Evolutionary conservation across 331 rosid genomes (phyloP), one percentile per base, ranked within the genome.

Genomic region (Phaseolus coccineus): DNA sequence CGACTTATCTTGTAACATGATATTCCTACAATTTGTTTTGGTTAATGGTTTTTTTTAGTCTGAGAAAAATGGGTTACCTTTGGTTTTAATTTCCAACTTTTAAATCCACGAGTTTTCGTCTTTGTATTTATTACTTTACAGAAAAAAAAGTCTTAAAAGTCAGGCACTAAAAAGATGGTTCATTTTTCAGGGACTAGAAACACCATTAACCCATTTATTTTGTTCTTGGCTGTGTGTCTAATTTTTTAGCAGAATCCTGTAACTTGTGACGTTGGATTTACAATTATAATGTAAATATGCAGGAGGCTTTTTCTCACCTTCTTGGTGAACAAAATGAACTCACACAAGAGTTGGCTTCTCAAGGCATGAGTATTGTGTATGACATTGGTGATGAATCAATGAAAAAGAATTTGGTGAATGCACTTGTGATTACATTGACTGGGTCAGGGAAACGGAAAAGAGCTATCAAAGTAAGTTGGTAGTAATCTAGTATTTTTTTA

Each of bases 351-450:
- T 71, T 95, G 83, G 99, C 99, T 78, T 95, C 99, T 42, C 99
- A 95, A 81, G 99, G 99, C 84, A 95, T 95, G 99, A 95, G 99
- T 71, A 93, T 95, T 56, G 98, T 95, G 81, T 95, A 95, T 89
- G 99, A 95, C 83, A 88, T 95, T 81, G 98, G 99, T 59, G 93
- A 93, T 84, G 90, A 85, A 57, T 84, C 93, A 50, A 95, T 95
- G 99, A 93, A 93, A 86, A 69, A 85, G 46, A 90, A 82, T 83
- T 87, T 95, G 91, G 98, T 95, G 53, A 90, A 87, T 87, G 93
- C 99, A 76, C 91, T 95, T 77, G 99, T 95, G 66, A 86, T 70
- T 81, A 89, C 97, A 4, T 87, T 95, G 86, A 95, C 96, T 68
- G 98, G 94, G 80, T 82, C 99, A 22, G 98, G 97, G 76, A 95